These are phyloP conservation scores for Candida wancherniae DNA, from an alignment of 805 yeast species.

Conservation along the genomic window DNA sequence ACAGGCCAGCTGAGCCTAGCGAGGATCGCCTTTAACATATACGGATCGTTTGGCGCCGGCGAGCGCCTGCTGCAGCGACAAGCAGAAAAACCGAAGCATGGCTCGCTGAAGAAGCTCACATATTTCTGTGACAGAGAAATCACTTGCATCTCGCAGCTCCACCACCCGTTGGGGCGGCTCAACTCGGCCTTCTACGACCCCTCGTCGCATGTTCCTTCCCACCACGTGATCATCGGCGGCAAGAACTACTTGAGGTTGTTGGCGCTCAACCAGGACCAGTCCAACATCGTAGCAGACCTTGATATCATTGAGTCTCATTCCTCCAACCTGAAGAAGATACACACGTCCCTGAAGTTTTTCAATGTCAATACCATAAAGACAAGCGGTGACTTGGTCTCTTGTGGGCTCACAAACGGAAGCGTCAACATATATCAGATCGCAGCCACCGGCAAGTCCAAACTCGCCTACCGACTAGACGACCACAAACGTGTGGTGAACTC, in stretches of 20 bases:
- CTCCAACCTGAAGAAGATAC: conserved; percentile 10
- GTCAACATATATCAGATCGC: conserved; percentile 29
- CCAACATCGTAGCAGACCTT: conserved; percentile 29
- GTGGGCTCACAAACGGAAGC: conserved; percentile 37
- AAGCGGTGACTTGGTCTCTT: conserved; percentile 30
- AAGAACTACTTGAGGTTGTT: conserved; percentile 36
- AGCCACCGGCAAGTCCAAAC: conserved; percentile 29
- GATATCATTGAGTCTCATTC: conserved; percentile 26
- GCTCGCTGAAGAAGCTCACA: conserved; percentile 13
- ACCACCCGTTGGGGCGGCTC: conserved; percentile 18
- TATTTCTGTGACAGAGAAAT: conserved; percentile 21
- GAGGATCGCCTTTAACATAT: conserved; percentile 56
- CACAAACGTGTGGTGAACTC: conserved; percentile 42
- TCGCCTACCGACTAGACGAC: conserved; percentile 28
- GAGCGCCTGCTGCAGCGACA: conserved; percentile 15
- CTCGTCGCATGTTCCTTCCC: conserved; percentile 15
- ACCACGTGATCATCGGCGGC: conserved; percentile 40
- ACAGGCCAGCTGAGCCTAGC: conserved; percentile 33
- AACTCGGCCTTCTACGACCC: conserved; percentile 7
- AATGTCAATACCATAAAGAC: conserved; percentile 39
- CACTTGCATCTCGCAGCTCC: conserved; percentile 22
- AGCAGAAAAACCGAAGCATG: conserved; percentile 6
- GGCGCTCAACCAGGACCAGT: conserved; percentile 28
- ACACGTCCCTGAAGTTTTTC: conserved; percentile 20
- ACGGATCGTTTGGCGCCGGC: conserved; percentile 37